Evolutionary conservation across 305 asterid genomes (phyloP), one percentile per base, ranked within the genome.

Genomic region (Fraxinus floribunda): DNA sequence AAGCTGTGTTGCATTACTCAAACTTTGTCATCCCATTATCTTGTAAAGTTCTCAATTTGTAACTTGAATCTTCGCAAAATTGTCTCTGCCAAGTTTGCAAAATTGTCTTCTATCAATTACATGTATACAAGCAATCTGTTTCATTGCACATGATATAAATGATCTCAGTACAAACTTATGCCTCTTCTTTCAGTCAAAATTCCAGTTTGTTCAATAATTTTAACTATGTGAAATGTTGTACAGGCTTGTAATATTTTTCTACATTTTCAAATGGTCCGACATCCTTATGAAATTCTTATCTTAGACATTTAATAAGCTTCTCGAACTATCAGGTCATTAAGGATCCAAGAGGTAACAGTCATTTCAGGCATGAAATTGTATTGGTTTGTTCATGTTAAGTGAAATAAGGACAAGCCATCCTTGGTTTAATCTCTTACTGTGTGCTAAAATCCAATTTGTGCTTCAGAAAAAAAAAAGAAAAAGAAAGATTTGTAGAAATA

Each of bases 61-160:
- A 64, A 64, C 15, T 11, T 11, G 36, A 66, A 66, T 66, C 36
- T 29, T 66, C n/a, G 7, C 71, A 62, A 62, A 62, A 60, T 60
- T 20, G 4, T 57, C 66, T 18, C 70, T 60, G 30, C 10, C 30
- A 60, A 60, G 70, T 20, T 60, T 60, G 70, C 70, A 11, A 10
- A 22, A 26, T 66, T 66, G 73, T 26, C 74, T 66, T 66, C 38
- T 62, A 22, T 62, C 71, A 66, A 5, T 66, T 10, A 66, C 74
- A 11, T 11, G 10, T 66, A 26, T 66, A 24, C 36, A 26, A 29
- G 71, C 30, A 26, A 26, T 11, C 32, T 66, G 71, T 62, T 66
- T 66, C 74, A 66, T 66, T 66, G 18, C 71, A 62, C 71, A 22
- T 62, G 71, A 62, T 62, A 66, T 66, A 66, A 66, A 66, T 66